Evolutionary conservation across 202 grass and related monocot genomes (phyloP).

Genomic region (Carex arenaria): DNA sequence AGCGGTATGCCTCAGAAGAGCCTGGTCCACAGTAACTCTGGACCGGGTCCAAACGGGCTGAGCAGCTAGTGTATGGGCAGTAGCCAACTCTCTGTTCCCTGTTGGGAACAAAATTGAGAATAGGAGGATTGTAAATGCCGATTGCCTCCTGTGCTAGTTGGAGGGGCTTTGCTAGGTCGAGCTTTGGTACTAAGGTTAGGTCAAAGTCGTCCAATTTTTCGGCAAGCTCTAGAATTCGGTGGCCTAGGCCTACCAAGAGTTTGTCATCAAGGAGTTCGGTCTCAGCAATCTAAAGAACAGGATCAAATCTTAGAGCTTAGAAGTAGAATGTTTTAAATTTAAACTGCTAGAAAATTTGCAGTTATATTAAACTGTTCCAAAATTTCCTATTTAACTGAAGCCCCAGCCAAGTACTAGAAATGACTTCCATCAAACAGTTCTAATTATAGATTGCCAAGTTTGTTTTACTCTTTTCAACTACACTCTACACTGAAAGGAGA

Average conservation of each 20-base stretch:
- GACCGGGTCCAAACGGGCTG: conserved; percentile 46
- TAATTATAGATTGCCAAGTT: not conserved
- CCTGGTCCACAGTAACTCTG: conserved; percentile 72
- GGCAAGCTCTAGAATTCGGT: conserved; percentile 92
- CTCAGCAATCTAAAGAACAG: conserved; percentile 69
- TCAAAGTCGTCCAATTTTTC: conserved; percentile 94
- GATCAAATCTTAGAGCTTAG: not conserved
- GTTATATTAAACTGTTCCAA: too few species aligned
- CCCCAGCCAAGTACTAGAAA: conserved; percentile 3
- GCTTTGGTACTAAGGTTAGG: conserved; percentile 76
- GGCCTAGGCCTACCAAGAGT: conserved; percentile 89
- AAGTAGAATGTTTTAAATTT: not conserved
- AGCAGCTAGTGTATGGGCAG: conserved; percentile 86
- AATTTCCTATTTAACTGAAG: not conserved
- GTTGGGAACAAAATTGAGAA: not conserved
- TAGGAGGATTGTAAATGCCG: conserved; percentile 39
- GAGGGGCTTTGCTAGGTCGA: conserved; percentile 76
- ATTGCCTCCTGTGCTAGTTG: conserved; percentile 87
- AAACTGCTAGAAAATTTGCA: not conserved
- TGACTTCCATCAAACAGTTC: not conserved
- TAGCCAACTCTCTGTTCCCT: conserved; percentile 26
- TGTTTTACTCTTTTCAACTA: not conserved
- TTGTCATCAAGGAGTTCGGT: conserved; percentile 92
- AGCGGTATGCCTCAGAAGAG: conserved; percentile 50
- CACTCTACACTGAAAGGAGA: not conserved